Percentiles rank a stretch among this genome's conserved stretches.
Evolutionary conservation across 176 grass and related monocot species (phyloP).

Genomic region (Rhynchospora tenuis): DNA sequence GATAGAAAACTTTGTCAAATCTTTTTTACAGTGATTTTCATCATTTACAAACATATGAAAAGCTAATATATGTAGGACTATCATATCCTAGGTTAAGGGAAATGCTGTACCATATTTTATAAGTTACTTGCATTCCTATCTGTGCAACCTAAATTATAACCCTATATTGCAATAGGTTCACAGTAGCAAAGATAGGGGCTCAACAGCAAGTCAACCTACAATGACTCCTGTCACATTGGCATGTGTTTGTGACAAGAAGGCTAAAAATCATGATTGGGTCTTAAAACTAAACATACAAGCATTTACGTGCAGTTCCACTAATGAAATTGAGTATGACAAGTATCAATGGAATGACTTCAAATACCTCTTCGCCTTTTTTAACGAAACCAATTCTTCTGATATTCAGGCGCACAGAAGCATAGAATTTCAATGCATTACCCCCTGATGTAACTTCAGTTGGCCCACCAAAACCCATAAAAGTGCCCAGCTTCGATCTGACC

Average conservation of each 20-base stretch:
- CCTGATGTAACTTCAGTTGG: conserved; percentile 88
- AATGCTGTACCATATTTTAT: background rate
- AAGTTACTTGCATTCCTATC: background rate
- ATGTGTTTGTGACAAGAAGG: background rate
- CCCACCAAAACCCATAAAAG: conserved; percentile 91
- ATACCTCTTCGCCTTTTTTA: conserved; percentile 97
- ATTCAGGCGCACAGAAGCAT: conserved; percentile 86
- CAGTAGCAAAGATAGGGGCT: background rate
- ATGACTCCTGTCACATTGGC: background rate
- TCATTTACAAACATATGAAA: background rate
- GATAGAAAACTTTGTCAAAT: background rate
- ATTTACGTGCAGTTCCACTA: background rate
- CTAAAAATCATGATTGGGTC: background rate
- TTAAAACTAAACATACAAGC: background rate
- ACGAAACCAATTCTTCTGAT: conserved; percentile 79
- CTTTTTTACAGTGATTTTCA: background rate
- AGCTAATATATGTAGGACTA: background rate
- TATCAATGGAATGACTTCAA: background rate
- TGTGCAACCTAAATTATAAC: background rate
- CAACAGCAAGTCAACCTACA: background rate
- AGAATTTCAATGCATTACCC: conserved; percentile 94
- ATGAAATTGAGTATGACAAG: background rate
- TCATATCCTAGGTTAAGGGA: background rate
- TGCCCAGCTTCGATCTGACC: conserved; percentile 72
- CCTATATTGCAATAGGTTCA: background rate